These are phyloP conservation scores for Salvia miltiorrhiza DNA, from an alignment of 257 asterid genomes.

Conservation along the genomic window DNA sequence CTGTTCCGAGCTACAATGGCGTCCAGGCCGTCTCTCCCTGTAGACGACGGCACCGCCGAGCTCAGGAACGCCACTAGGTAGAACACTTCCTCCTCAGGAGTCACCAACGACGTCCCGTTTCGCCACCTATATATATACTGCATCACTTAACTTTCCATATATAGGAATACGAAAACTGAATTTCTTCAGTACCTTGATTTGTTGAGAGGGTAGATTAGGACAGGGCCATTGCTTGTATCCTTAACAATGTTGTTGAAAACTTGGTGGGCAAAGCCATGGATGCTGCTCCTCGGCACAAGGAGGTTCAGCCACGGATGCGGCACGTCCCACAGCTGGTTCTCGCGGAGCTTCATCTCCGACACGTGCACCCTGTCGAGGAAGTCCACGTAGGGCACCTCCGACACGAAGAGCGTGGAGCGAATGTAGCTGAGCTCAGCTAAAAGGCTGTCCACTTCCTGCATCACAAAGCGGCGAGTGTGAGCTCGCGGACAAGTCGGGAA, in stretches of 20 bases:
- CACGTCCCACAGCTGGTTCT: slow-evolving; percentile 75
- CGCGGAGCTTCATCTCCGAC: slow-evolving; percentile 54
- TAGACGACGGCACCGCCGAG: slow-evolving; percentile 68
- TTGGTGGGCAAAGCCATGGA: slow-evolving; percentile 53
- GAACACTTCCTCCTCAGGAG: slow-evolving; percentile 69
- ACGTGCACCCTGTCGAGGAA: slow-evolving; percentile 70
- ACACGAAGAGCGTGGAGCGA: slow-evolving; percentile 48
- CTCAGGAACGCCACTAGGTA: slow-evolving; percentile 68
- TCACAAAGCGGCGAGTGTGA: not conserved
- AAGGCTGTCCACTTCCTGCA: slow-evolving; percentile 55
- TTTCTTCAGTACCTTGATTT: slow-evolving; percentile 54
- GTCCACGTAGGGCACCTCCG: slow-evolving; percentile 63
- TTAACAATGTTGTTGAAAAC: slow-evolving; percentile 64
- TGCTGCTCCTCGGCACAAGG: slow-evolving; percentile 61
- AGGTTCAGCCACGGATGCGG: slow-evolving; percentile 93
- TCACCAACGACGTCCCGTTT: slow-evolving; percentile 65
- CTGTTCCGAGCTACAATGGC: slow-evolving; percentile 48
- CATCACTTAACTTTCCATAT: not conserved
- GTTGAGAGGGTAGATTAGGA: slow-evolving; percentile 74
- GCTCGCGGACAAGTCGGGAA: too few species aligned
- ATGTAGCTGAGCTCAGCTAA: slow-evolving; percentile 50
- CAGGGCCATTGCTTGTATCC: slow-evolving; percentile 77
- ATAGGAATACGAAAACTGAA: not conserved
- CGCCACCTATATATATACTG: slow-evolving; percentile 51
- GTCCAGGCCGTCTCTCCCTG: slow-evolving; percentile 58